These are phyloP conservation scores for Phytophthora sojae DNA, from an alignment of 352 stramenopile genomes.

Conservation along the genomic window DNA sequence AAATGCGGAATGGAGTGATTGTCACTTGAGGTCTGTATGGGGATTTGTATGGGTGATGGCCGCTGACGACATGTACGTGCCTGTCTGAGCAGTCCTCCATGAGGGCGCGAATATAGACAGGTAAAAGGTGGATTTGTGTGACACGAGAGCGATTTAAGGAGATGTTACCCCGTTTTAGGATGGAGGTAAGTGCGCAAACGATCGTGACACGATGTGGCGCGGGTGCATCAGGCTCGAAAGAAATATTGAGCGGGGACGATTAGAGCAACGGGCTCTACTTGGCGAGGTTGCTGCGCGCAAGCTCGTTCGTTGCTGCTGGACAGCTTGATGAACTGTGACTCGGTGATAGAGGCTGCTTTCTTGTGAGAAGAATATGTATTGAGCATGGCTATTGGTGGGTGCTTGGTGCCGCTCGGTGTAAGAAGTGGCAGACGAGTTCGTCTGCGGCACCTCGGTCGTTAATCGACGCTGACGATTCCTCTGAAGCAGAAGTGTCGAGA, in stretches of 20 bases:
- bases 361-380: neutral
- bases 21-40: neutral
- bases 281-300: neutral
- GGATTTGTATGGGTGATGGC: slow-evolving; percentile 4
- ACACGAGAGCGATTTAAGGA: slow-evolving; percentile 1
- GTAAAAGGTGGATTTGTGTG: slow-evolving; percentile 4
- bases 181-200: neutral
- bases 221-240: slow-evolving; percentile 14
- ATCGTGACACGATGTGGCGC: neutral
- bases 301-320: neutral
- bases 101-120: slow-evolving; percentile 9
- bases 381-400: neutral
- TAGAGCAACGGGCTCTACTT: neutral
- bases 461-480: neutral
- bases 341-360: neutral
- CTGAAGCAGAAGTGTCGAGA: too few relatives aligned
- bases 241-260: slow-evolving; percentile 23
- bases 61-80: slow-evolving; percentile 6
- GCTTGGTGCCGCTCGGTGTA: neutral
- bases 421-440: neutral
- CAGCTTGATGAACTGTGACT: neutral
- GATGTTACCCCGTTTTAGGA: neutral
- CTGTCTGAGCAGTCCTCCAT: neutral
- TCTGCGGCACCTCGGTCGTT: neutral
- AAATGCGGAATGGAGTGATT: slow-evolving; percentile 27